Conservation (phyloP, 345 rosid genomes). For the Hypericum androsaemum region DNA sequence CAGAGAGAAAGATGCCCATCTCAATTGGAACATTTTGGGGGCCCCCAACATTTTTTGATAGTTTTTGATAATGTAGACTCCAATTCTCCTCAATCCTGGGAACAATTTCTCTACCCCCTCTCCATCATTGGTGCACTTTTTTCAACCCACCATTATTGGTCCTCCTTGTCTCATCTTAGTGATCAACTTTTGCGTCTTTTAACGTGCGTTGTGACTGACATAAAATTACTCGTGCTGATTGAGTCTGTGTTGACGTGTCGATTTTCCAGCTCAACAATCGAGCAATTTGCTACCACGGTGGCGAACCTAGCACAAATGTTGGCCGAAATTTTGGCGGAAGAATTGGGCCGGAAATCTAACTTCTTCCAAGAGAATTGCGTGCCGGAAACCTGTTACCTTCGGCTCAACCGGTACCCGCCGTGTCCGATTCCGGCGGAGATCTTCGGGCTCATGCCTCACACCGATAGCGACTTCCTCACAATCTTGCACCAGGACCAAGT, state of each 20-base stretch:
- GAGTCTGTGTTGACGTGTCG: background rate
- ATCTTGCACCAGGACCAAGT: constrained; percentile 77
- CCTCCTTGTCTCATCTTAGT: too few species aligned
- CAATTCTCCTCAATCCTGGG: too few species aligned
- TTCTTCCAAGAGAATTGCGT: constrained; percentile 58
- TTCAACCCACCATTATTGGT: too few species aligned
- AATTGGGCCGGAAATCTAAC: constrained; percentile 37
- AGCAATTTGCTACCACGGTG: constrained; percentile 47
- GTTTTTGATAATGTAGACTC: too few species aligned
- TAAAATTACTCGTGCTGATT: too few species aligned
- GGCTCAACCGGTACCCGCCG: constrained; percentile 84
- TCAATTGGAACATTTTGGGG: too few species aligned
- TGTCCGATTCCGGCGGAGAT: constrained; percentile 45
- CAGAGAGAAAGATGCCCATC: too few species aligned
- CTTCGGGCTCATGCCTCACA: constrained; percentile 82
- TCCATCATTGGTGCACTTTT: too few species aligned
- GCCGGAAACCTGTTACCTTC: constrained; percentile 66
- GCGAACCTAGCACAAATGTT: constrained; percentile 51
- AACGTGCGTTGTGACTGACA: too few species aligned
- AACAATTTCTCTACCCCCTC: too few species aligned
- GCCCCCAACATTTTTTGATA: too few species aligned
- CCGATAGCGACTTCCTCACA: constrained; percentile 94
- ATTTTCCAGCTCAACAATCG: constrained; percentile 48
- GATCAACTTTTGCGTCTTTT: too few species aligned
- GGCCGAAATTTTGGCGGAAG: constrained; percentile 59